Evolutionary conservation across 2,329 filamentous ascomycete genomes (phyloP).

Genomic region (Beauveria australis): DNA sequence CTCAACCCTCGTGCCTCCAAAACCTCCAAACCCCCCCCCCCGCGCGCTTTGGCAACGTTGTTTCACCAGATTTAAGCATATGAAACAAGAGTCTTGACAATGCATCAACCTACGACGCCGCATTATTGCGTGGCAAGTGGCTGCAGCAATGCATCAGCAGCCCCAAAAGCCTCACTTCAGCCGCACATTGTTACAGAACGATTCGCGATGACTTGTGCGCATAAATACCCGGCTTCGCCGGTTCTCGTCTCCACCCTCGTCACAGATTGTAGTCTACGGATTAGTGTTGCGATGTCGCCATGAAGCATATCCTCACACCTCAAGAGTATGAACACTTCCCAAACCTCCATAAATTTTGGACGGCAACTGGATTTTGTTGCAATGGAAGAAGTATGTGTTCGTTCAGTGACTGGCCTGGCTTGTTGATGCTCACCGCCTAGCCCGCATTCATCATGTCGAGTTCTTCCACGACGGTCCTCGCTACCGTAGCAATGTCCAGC

Average conservation of each 20-base stretch:
- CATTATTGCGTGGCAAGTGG: neutral
- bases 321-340: constrained; percentile 4
- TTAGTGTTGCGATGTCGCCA: neutral
- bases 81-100: neutral
- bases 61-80: neutral
- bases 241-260: neutral
- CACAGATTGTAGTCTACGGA: neutral
- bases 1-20: neutral
- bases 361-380: neutral
- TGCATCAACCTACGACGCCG: neutral
- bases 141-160: constrained; percentile 2
- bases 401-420: neutral
- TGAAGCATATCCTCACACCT: constrained; percentile 6
- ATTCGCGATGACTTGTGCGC: neutral
- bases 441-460: constrained; percentile 8
- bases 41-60: neutral
- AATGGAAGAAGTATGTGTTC: neutral
- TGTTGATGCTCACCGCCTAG: neutral
- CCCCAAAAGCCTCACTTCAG: constrained; percentile 7
- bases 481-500: neutral
- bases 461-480: neutral
- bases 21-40: too few species aligned
- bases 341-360: constrained; percentile 7
- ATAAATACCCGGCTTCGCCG: neutral
- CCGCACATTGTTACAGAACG: neutral